phyloP scores from a whole-genome alignment of 805 yeast genomes.

The Kregervanrija delftensis region DNA sequence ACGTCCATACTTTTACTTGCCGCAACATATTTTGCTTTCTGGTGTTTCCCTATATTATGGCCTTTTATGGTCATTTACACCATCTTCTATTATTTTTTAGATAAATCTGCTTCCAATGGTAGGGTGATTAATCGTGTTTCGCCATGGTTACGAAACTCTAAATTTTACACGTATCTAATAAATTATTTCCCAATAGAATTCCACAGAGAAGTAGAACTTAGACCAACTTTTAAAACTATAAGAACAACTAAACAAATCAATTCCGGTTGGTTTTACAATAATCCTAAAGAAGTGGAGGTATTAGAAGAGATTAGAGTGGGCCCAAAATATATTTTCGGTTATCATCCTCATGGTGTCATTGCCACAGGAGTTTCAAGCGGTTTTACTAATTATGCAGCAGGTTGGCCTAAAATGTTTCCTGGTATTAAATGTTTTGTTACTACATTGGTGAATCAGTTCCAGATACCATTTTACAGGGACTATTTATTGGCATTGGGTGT shows the following conservation, averaged over 20 bases:
- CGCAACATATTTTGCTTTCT: slow-evolving; percentile 44
- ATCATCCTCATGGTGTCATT: slow-evolving; percentile 94
- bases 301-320: slow-evolving; percentile 38
- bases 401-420: slow-evolving; percentile 63
- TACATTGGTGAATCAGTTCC: slow-evolving; percentile 77
- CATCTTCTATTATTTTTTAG: slow-evolving; percentile 45
- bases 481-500: slow-evolving; percentile 74
- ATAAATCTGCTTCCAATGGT: slow-evolving; percentile 73
- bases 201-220: slow-evolving; percentile 59
- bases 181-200: slow-evolving; percentile 72
- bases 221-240: slow-evolving; percentile 51
- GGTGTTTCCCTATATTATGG: slow-evolving; percentile 52
- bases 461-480: slow-evolving; percentile 77
- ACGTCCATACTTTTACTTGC: slow-evolving; percentile 55
- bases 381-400: slow-evolving; percentile 75
- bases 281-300: slow-evolving; percentile 1
- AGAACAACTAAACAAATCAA: background rate
- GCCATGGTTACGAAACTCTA: slow-evolving; percentile 45
- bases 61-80: slow-evolving; percentile 56
- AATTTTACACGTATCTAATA: slow-evolving; percentile 65
- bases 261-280: background rate
- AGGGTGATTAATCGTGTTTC: slow-evolving; percentile 51
- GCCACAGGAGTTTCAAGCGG: slow-evolving; percentile 87
- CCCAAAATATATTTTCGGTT: slow-evolving; percentile 79
- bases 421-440: slow-evolving; percentile 74